Base-by-base conservation (phyloP, 805 yeast species). In the Barnettozyma siamensis region DNA sequence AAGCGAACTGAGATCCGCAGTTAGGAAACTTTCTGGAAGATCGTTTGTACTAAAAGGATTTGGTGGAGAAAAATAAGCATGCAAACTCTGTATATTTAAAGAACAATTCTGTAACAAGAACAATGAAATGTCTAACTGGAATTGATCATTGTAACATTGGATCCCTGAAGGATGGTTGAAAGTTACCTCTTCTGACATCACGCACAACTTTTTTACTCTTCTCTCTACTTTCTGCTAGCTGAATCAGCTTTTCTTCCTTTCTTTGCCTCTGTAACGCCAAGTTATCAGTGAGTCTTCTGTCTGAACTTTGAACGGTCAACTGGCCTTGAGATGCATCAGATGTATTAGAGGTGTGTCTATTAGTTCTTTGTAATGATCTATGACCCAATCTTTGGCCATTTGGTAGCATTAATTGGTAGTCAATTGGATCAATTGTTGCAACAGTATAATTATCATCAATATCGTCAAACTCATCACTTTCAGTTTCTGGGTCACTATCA, bases 81-180 rank as follows among this genome's bases (percentile, higher is more conserved):
- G n/a, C n/a, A n/a, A n/a, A n/a, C n/a, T n/a, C n/a, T n/a, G n/a
- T n/a, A n/a, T n/a, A n/a, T n/a, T n/a, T n/a, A n/a, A n/a, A n/a
- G n/a, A n/a, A n/a, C n/a, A n/a, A n/a, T n/a, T n/a, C n/a, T n/a
- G n/a, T n/a, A n/a, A n/a, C n/a, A n/a, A n/a, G 24, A 21, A 21
- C 9, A 9, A 21, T 9, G 9, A 21, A 13, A 24, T 26, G n/a
- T 19, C n/a, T n/a, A n/a, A 23, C 7, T 23, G 6, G 16, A 26
- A 24, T 21, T 21, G 9, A 21, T 23, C 29, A 38, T 11, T 26
- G 29, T 13, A 87, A 67, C 51, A 85, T 63, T 56, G 78, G 81
- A 58, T 88, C 95, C 58, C 95, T 75, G 69, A 64, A 87, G 59
- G 93, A 95, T 24, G 78, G 76, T 72, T 91, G 96, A 71, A 78